A percentile compares a stretch with the other conserved stretches of the same genome.
Evolutionary conservation across 805 yeast species (phyloP).

Genomic region (Cyberlindnera sargentensis): DNA sequence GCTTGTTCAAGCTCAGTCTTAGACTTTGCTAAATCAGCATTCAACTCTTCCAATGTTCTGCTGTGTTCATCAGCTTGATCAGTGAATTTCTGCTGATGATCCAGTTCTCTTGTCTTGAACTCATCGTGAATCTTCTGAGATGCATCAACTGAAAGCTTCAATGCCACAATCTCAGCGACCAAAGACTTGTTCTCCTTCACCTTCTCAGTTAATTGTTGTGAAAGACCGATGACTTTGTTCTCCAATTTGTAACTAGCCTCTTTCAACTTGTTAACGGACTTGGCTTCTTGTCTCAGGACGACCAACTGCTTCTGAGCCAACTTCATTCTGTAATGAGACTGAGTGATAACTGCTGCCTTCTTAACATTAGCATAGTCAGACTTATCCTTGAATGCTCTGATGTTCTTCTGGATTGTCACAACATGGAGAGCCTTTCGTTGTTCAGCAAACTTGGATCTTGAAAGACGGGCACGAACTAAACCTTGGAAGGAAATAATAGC

Average conservation of each 20-base stretch:
- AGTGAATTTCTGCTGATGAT: slow-evolving; percentile 40
- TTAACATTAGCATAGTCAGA: slow-evolving; percentile 36
- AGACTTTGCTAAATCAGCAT: slow-evolving; percentile 47
- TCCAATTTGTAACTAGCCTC: slow-evolving; percentile 92
- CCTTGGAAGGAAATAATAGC: slow-evolving; percentile 42
- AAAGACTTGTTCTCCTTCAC: slow-evolving; percentile 77
- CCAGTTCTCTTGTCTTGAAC: slow-evolving; percentile 48
- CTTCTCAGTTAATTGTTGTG: slow-evolving; percentile 74
- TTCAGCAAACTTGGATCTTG: slow-evolving; percentile 45
- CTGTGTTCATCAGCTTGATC: slow-evolving; percentile 40
- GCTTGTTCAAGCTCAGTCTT: slow-evolving; percentile 53
- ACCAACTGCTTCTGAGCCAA: slow-evolving; percentile 61
- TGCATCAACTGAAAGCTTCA: slow-evolving; percentile 46
- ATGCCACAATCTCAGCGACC: slow-evolving; percentile 47
- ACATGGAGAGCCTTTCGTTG: slow-evolving; percentile 59
- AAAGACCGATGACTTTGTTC: slow-evolving; percentile 94
- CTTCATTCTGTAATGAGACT: slow-evolving; percentile 70
- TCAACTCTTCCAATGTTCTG: slow-evolving; percentile 40
- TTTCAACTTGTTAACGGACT: slow-evolving; percentile 81
- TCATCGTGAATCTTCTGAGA: slow-evolving; percentile 45
- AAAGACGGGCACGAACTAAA: slow-evolving; percentile 41
- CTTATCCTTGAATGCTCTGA: slow-evolving; percentile 67
- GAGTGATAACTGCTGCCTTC: slow-evolving; percentile 62
- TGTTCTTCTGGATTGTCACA: slow-evolving; percentile 58
- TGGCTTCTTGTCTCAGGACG: slow-evolving; percentile 75